A percentile compares a stretch with the other conserved stretches of the same genome.
Evolutionary conservation across 2,329 filamentous ascomycete genomes (phyloP).

Genomic region (Neodidymelliopsis sp.): DNA sequence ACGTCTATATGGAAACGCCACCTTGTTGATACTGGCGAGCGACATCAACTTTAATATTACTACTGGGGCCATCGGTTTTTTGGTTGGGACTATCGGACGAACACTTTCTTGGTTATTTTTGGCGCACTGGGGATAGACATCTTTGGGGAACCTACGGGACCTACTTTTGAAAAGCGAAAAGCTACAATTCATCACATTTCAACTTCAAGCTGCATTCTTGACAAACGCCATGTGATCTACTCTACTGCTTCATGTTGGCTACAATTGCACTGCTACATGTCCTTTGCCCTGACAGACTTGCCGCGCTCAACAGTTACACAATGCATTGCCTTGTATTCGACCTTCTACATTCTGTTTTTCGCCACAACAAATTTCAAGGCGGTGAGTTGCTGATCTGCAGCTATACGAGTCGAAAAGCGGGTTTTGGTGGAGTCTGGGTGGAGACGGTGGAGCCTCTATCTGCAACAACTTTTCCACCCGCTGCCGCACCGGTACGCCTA

Average conservation of each 20-base stretch:
- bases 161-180: constrained; percentile 15
- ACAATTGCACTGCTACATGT: no score
- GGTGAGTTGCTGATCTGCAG: constrained; percentile 13
- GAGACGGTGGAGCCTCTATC: constrained; percentile 10
- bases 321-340: constrained; percentile 2
- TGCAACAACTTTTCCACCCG: constrained; percentile 19
- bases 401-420: constrained; percentile 10
- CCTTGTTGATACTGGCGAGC: constrained; percentile 17
- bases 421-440: not conserved
- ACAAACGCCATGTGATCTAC: not conserved
- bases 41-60: constrained; percentile 19
- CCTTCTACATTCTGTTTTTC: constrained; percentile 14
- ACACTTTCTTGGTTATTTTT: constrained; percentile 16
- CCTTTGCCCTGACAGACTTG: no score
- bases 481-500: constrained; percentile 17
- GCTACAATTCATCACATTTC: constrained; percentile 11
- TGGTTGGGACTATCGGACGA: constrained; percentile 11
- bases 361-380: constrained; percentile 18
- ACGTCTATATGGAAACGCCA: constrained; percentile 20
- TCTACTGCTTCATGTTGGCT: no score
- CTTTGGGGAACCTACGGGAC: constrained; percentile 19
- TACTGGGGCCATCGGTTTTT: constrained; percentile 10
- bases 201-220: not conserved
- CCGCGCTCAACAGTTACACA: no score
- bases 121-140: constrained; percentile 16